These are phyloP conservation scores for Lichtheimia corymbifera DNA, from an alignment of 371 early-diverging fungal species.

Conservation along the genomic window DNA sequence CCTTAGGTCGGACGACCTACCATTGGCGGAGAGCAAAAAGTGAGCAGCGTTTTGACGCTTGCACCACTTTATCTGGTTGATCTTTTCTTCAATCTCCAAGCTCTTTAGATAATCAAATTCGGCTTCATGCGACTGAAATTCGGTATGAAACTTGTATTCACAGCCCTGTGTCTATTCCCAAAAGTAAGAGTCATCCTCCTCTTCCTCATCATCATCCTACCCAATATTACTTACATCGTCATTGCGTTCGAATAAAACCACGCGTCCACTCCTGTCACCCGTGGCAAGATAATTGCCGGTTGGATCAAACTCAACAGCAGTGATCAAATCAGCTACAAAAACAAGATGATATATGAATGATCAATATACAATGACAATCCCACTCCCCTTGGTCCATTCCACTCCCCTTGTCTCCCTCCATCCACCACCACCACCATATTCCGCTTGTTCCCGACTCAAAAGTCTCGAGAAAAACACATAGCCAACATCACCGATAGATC, in stretches of 20 bases:
- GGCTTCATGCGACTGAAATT: slow-evolving; percentile 98
- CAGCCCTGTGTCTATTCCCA: slow-evolving; percentile 91
- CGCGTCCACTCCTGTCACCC: slow-evolving; percentile 93
- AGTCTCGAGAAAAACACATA: too few species aligned
- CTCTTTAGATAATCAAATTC: slow-evolving; percentile 99
- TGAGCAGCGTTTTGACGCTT: slow-evolving; percentile 92
- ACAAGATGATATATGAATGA: neutral
- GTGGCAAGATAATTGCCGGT: slow-evolving; percentile 97
- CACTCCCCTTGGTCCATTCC: neutral
- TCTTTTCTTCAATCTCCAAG: slow-evolving; percentile 99
- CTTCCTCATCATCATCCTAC: neutral
- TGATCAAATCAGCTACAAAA: slow-evolving; percentile 93
- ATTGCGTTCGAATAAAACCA: slow-evolving; percentile 96
- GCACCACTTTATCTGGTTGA: slow-evolving; percentile 98
- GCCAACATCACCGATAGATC: neutral
- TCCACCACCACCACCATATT: too few species aligned
- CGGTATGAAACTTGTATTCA: slow-evolving; percentile 98
- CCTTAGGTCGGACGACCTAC: slow-evolving; percentile 41
- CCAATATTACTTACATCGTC: slow-evolving; percentile 81
- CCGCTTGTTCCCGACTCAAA: too few species aligned
- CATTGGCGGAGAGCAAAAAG: slow-evolving; percentile 96
- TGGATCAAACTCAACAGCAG: slow-evolving; percentile 97
- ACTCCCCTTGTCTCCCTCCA: neutral
- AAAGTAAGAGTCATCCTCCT: neutral
- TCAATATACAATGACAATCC: neutral